phyloP scores from a whole-genome alignment of 768 basidiomycete species.

The Panus rudis region DNA sequence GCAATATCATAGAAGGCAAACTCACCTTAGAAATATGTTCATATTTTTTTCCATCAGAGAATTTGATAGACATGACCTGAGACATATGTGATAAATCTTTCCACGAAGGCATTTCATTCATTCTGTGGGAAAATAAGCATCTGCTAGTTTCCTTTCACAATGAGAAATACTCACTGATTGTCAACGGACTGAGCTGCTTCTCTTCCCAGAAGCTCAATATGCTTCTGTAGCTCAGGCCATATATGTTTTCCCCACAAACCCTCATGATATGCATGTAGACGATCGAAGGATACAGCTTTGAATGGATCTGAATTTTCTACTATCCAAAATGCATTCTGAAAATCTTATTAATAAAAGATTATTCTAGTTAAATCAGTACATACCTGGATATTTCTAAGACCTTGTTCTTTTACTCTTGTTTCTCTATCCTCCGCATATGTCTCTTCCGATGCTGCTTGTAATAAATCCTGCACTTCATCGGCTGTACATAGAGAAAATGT shows the following conservation, averaged over 20 bases:
- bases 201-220: slow-evolving; percentile 12
- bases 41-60: slow-evolving; percentile 30
- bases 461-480: neutral
- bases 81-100: slow-evolving; percentile 27
- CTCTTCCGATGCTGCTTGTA: neutral
- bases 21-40: slow-evolving; percentile 30
- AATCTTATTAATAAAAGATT: neutral
- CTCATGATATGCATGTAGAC: slow-evolving; percentile 27
- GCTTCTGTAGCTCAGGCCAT: slow-evolving; percentile 18
- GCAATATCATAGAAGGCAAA: neutral
- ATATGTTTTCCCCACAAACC: slow-evolving; percentile 31
- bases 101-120: slow-evolving; percentile 27
- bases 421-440: slow-evolving; percentile 9
- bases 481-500: slow-evolving; percentile 14
- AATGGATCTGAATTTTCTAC: slow-evolving; percentile 29
- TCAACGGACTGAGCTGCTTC: slow-evolving; percentile 7
- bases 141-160: neutral
- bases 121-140: slow-evolving; percentile 13
- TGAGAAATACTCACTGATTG: slow-evolving; percentile 19
- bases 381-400: no score
- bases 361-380: no score
- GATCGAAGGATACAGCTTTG: slow-evolving; percentile 31
- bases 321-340: slow-evolving; percentile 36
- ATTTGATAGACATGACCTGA: slow-evolving; percentile 18
- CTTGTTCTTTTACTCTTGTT: no score